Conservation (phyloP, 2,329 filamentous ascomycete genomes). For the Alternaria sp. region DNA sequence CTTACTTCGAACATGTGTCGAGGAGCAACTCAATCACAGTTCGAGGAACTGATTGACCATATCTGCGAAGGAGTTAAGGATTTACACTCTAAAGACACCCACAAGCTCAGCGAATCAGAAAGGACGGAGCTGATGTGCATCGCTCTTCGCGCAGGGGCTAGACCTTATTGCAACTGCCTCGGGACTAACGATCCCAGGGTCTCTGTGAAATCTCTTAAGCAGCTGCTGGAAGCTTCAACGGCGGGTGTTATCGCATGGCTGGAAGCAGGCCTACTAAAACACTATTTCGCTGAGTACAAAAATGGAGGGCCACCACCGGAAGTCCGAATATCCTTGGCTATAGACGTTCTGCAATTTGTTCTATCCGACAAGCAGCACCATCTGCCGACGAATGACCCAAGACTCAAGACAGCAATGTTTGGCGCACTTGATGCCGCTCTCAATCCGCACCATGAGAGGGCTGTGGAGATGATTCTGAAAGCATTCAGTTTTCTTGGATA, state of each 20-base stretch:
- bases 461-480: neutral
- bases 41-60: neutral
- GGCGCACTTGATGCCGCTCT: neutral
- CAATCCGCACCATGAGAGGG: neutral
- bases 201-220: neutral
- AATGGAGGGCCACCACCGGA: too few species aligned
- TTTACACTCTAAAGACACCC: too few species aligned
- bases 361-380: accelerated
- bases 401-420: neutral
- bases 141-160: neutral
- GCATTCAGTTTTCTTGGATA: neutral
- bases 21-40: neutral
- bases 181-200: too few species aligned
- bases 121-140: neutral
- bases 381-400: neutral
- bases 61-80: too few species aligned
- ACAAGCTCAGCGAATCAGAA: neutral
- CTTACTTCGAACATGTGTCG: neutral
- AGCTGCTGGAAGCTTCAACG: neutral
- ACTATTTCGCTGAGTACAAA: neutral
- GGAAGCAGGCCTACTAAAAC: neutral
- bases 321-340: neutral
- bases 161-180: too few species aligned
- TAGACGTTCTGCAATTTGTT: neutral
- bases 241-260: neutral